Conservation (phyloP, 139 green algal species). For the Picochlorum sp. region DNA sequence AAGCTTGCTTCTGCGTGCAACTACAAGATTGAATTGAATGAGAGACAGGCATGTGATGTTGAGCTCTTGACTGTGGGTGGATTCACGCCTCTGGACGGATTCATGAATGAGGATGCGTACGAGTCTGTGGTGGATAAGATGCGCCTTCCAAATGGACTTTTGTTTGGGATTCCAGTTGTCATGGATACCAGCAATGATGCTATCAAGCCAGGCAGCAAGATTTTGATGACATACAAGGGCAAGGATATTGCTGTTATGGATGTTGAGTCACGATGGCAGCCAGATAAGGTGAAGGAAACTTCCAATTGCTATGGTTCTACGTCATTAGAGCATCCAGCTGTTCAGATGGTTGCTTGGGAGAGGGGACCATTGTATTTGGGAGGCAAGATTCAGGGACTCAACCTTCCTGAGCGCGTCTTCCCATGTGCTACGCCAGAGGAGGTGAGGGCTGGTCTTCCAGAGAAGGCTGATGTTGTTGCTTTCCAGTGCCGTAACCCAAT, state of each 20-base stretch:
- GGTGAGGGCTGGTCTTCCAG: slow-evolving; percentile 33
- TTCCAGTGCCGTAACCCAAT: slow-evolving; percentile 96
- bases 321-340: slow-evolving; percentile 86
- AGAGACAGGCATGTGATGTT: slow-evolving; percentile 83
- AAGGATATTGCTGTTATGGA: slow-evolving; percentile 76
- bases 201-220: slow-evolving; percentile 57
- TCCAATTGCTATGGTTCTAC: slow-evolving; percentile 76
- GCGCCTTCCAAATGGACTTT: slow-evolving; percentile 52
- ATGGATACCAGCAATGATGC: slow-evolving; percentile 75
- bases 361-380: slow-evolving; percentile 50
- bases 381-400: slow-evolving; percentile 55
- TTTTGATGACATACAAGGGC: slow-evolving; percentile 79
- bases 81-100: slow-evolving; percentile 83
- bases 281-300: slow-evolving; percentile 67
- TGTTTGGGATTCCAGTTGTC: slow-evolving; percentile 84
- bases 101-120: slow-evolving; percentile 79
- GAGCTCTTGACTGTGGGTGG: slow-evolving; percentile 76
- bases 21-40: slow-evolving; percentile 66
- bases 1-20: slow-evolving; percentile 33
- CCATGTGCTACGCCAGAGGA: slow-evolving; percentile 62
- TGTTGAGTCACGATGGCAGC: slow-evolving; percentile 72
- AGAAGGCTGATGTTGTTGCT: slow-evolving; percentile 48
- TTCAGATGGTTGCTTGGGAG: slow-evolving; percentile 88
- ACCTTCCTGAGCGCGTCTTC: slow-evolving; percentile 71
- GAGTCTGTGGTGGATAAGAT: slow-evolving; percentile 65